Evolutionary conservation across 2,329 filamentous ascomycete species (phyloP).

Genomic region (Scedosporium aurantiacum): DNA sequence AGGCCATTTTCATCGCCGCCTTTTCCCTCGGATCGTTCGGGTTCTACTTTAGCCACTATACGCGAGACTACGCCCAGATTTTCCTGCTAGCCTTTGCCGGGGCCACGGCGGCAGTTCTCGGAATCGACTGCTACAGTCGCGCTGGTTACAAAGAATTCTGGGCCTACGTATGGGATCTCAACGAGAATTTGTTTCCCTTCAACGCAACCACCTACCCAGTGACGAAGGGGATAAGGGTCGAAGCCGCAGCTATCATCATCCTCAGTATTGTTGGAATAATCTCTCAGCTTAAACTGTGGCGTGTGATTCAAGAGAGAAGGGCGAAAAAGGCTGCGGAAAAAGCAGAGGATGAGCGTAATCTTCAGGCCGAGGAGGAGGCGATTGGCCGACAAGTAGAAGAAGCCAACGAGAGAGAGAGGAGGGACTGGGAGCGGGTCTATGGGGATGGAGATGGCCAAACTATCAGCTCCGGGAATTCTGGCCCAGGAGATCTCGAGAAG

Average conservation of each 20-base stretch:
- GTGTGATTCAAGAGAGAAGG: constrained; percentile 56
- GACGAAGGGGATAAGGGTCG: constrained; percentile 76
- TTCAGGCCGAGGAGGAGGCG: constrained; percentile 56
- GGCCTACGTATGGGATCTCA: constrained; percentile 82
- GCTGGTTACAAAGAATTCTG: constrained; percentile 96
- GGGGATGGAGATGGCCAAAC: constrained; percentile 40
- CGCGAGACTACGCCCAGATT: constrained; percentile 69
- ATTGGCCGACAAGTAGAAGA: constrained; percentile 57
- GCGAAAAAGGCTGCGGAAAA: constrained; percentile 38
- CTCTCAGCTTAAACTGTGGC: constrained; percentile 81
- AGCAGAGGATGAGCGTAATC: constrained; percentile 38
- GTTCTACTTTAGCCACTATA: constrained; percentile 70
- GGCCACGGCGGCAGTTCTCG: constrained; percentile 66
- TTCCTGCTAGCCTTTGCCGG: constrained; percentile 68
- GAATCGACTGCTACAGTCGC: constrained; percentile 80
- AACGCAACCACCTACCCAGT: constrained; percentile 70
- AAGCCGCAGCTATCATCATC: constrained; percentile 67
- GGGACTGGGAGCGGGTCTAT: constrained; percentile 69
- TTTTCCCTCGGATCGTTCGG: constrained; percentile 59
- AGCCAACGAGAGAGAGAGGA: constrained; percentile 48
- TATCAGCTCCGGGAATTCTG: constrained; percentile 35
- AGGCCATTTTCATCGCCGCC: constrained; percentile 62
- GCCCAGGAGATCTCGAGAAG: constrained; percentile 13
- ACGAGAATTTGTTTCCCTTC: constrained; percentile 68
- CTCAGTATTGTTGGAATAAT: constrained; percentile 65